Percentiles rank a stretch among this genome's conserved stretches.
phyloP scores from a whole-genome alignment of 108 stramenopile species.

The Fragilariopsis cylindrus region DNA sequence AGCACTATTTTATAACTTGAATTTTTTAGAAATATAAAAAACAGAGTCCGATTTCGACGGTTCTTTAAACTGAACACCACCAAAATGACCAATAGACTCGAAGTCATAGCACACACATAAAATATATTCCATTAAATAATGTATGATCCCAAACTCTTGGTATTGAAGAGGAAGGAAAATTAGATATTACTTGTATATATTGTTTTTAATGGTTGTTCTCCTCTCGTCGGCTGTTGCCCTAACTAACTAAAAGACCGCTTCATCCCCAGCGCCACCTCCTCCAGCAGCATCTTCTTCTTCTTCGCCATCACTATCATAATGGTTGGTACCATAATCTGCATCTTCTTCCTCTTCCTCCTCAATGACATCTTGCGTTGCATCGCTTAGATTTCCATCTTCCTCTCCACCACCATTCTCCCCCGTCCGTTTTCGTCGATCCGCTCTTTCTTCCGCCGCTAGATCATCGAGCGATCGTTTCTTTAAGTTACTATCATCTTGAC shows the following conservation, averaged over 20 bases:
- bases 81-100: too few relatives aligned
- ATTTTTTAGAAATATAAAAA: too few relatives aligned
- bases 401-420: constrained; percentile 30
- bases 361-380: constrained; percentile 30
- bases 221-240: too few relatives aligned
- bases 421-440: constrained; percentile 3
- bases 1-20: too few relatives aligned
- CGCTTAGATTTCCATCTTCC: constrained; percentile 43
- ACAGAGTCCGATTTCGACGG: too few relatives aligned
- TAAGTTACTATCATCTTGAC: constrained; percentile 21
- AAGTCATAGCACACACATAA: too few relatives aligned
- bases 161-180: too few relatives aligned
- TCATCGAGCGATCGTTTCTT: constrained; percentile 49
- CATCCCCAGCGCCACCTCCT: constrained; percentile 40
- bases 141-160: too few relatives aligned
- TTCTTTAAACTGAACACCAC: too few relatives aligned
- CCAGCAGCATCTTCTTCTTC: constrained; percentile 60
- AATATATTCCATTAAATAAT: too few relatives aligned
- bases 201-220: too few relatives aligned
- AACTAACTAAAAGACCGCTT: constrained; percentile 58
- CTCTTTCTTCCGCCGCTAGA: constrained; percentile 40
- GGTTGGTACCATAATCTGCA: constrained; percentile 63
- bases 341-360: constrained; percentile 77
- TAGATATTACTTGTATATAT: too few relatives aligned
- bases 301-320: constrained; percentile 75